Percentiles rank a stretch among this genome's conserved stretches.
Evolutionary conservation across 305 asterid species (phyloP).

Genomic region (Solanum aculeatissimum): DNA sequence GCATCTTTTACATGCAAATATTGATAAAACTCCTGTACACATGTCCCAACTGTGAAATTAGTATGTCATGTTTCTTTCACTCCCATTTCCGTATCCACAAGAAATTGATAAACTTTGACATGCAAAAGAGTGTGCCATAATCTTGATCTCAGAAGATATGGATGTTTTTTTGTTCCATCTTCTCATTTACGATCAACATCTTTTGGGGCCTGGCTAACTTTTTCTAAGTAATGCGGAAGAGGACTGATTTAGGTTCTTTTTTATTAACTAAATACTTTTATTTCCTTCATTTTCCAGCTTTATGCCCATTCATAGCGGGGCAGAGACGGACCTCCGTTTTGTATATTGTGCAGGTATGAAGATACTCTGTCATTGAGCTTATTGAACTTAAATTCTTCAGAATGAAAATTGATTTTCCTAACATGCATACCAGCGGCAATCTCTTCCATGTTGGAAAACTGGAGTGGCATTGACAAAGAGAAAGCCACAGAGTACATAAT

Average conservation of each 20-base stretch:
- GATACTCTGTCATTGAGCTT: not conserved
- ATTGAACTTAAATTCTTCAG: not conserved
- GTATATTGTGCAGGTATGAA: slow-evolving; percentile 85
- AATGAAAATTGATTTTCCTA: slow-evolving; percentile 1
- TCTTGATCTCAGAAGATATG: not conserved
- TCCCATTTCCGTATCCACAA: not conserved
- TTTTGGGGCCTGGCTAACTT: too few species aligned
- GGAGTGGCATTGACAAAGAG: slow-evolving; percentile 88
- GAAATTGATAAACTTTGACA: not conserved
- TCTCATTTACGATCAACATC: too few species aligned
- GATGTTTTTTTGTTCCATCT: not conserved
- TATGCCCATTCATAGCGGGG: slow-evolving; percentile 90
- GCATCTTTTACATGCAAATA: not conserved
- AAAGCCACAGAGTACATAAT: slow-evolving; percentile 72
- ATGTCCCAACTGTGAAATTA: not conserved
- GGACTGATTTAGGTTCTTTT: not conserved
- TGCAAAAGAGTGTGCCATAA: not conserved
- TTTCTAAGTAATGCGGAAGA: too few species aligned
- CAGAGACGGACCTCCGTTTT: slow-evolving; percentile 91
- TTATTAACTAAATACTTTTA: not conserved
- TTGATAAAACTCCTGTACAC: not conserved
- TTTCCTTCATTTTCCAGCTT: slow-evolving; percentile 34
- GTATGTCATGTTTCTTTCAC: not conserved
- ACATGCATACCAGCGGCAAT: slow-evolving; percentile 54
- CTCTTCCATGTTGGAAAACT: slow-evolving; percentile 65